Conservation (phyloP, 2,329 filamentous ascomycete species). For the Ophiocordyceps camponoti-leonardi region DNA sequence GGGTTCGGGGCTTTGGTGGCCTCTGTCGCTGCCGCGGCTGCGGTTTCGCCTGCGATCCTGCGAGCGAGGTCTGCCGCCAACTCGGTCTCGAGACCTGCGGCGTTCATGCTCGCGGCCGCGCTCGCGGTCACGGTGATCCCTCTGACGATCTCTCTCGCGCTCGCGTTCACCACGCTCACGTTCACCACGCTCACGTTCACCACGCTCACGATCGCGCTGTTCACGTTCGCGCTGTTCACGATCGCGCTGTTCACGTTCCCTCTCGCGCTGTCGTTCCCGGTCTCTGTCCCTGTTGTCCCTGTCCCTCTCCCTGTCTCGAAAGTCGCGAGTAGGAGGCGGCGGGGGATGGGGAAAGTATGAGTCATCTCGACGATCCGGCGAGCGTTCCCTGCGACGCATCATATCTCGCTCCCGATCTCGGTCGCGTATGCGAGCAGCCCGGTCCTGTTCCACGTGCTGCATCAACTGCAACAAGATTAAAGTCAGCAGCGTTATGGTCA, state of each 20-base stretch:
- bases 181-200: conserved; percentile 24
- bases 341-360: conserved; percentile 29
- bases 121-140: not conserved
- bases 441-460: conserved; percentile 44
- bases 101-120: not conserved
- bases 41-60: conserved; percentile 40
- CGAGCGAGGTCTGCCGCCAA: conserved; percentile 40
- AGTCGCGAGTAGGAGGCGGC: conserved; percentile 32
- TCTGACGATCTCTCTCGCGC: too few relatives aligned
- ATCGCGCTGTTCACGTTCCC: too few relatives aligned
- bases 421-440: conserved; percentile 25
- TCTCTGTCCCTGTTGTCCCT: conserved; percentile 27
- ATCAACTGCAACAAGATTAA: too few relatives aligned
- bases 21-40: conserved; percentile 45
- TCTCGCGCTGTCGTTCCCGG: too few relatives aligned
- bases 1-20: conserved; percentile 57
- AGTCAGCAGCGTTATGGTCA: too few relatives aligned
- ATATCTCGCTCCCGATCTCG: conserved; percentile 33
- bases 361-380: conserved; percentile 49
- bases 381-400: conserved; percentile 53
- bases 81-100: conserved; percentile 44
- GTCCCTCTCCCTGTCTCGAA: conserved; percentile 1
- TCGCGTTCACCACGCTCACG: conserved; percentile 29
- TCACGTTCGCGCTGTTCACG: conserved; percentile 28
- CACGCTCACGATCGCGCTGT: not conserved